phyloP scores from a whole-genome alignment of 192 early-diverging fungal species.

The Backusella psychrophila region DNA sequence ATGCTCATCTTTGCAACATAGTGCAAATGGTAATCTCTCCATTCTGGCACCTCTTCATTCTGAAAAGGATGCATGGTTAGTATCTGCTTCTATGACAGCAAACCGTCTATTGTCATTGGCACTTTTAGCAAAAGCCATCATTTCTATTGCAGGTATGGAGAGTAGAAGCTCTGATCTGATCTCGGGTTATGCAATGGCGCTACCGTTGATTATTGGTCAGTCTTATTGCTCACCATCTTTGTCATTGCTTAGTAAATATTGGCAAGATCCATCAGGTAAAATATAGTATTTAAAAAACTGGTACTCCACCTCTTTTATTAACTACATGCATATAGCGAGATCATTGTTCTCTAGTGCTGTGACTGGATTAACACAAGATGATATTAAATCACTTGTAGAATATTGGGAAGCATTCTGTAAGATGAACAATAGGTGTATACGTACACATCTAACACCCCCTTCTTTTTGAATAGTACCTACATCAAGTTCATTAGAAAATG shows the following conservation, averaged over 20 bases:
- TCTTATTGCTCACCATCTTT: slow-evolving; percentile 62
- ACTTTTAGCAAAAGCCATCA: slow-evolving; percentile 48
- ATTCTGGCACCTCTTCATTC: slow-evolving; percentile 47
- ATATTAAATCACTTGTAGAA: slow-evolving; percentile 52
- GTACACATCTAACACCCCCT: background rate
- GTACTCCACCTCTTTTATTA: background rate
- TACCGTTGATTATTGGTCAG: slow-evolving; percentile 48
- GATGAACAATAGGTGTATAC: slow-evolving; percentile 5
- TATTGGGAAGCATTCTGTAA: slow-evolving; percentile 72
- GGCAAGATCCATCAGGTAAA: slow-evolving; percentile 78
- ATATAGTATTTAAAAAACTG: background rate
- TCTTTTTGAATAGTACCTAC: slow-evolving; percentile 16
- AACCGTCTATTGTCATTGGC: slow-evolving; percentile 65
- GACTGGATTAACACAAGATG: slow-evolving; percentile 42
- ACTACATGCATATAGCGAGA: slow-evolving; percentile 39
- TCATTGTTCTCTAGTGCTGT: slow-evolving; percentile 55
- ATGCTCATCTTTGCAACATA: slow-evolving; percentile 14
- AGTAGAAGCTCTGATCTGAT: slow-evolving; percentile 19
- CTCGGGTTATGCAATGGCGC: slow-evolving; percentile 47
- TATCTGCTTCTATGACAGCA: slow-evolving; percentile 66
- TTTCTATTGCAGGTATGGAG: slow-evolving; percentile 39
- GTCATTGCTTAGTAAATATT: slow-evolving; percentile 74
- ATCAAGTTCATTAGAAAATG: slow-evolving; percentile 13
- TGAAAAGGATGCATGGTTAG: slow-evolving; percentile 46
- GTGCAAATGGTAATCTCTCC: slow-evolving; percentile 67